These are phyloP conservation scores for Paracamarosporium sp. DNA, from an alignment of 2,329 filamentous ascomycete species.

Conservation along the genomic window DNA sequence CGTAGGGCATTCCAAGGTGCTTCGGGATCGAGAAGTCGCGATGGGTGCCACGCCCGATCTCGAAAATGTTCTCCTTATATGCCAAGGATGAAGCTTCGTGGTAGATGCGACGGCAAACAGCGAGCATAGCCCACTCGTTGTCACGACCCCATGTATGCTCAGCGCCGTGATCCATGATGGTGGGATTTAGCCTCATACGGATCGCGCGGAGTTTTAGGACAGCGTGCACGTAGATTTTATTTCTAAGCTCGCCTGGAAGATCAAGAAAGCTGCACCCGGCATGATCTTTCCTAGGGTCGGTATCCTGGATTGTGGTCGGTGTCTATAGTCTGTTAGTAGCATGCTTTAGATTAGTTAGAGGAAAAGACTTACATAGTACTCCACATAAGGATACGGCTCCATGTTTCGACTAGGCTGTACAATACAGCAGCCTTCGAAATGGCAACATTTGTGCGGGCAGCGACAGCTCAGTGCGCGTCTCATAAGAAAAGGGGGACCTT, in stretches of 20 bases:
- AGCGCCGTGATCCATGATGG: background rate
- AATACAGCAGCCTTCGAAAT: slow-evolving; percentile 4
- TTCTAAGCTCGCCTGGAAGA: background rate
- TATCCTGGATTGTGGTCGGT: background rate
- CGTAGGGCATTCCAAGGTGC: slow-evolving; percentile 4
- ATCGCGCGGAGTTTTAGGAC: background rate
- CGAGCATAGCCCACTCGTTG: slow-evolving; percentile 1
- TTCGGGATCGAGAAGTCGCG: slow-evolving; percentile 5
- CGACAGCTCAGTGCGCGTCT: background rate
- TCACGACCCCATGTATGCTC: background rate
- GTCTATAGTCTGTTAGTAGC: background rate
- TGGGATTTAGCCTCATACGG: slow-evolving; percentile 2
- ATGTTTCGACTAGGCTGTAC: background rate
- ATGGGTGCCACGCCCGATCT: background rate
- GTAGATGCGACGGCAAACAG: background rate
- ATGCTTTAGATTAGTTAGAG: background rate
- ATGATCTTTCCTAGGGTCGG: background rate
- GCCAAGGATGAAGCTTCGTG: background rate
- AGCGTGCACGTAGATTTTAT: background rate
- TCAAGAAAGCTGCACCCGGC: background rate
- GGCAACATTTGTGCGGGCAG: slow-evolving; percentile 3
- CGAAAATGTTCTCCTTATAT: slow-evolving; percentile 2
- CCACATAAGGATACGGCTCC: background rate
- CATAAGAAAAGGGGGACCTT: background rate
- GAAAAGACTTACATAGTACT: background rate